Percentiles rank a stretch among this genome's conserved stretches.
Evolutionary conservation across 2,329 filamentous ascomycete genomes (phyloP).

Genomic region (Alternaria sp.): DNA sequence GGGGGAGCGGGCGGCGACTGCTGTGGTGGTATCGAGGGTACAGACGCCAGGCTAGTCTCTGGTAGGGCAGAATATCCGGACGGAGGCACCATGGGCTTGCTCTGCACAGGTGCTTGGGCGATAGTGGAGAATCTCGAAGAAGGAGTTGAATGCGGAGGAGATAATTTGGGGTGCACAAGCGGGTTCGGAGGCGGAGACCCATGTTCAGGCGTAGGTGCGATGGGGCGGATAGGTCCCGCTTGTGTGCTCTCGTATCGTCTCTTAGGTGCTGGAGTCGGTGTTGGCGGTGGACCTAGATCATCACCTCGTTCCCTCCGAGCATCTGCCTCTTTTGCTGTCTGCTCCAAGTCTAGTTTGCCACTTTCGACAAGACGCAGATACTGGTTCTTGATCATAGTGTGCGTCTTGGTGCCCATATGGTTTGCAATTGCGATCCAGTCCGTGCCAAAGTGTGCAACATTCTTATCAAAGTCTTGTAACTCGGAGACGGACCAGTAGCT

Average conservation of each 20-base stretch:
- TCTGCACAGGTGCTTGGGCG: conserved; percentile 39
- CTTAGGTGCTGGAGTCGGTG: conserved; percentile 56
- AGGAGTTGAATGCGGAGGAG: conserved; percentile 42
- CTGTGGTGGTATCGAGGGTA: conserved; percentile 37
- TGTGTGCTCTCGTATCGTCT: conserved; percentile 55
- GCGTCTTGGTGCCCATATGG: conserved; percentile 83
- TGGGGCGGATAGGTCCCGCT: conserved; percentile 47
- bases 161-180: conserved; percentile 44
- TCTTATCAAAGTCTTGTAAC: conserved; percentile 74
- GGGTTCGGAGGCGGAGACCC: conserved; percentile 40
- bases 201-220: conserved; percentile 56
- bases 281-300: conserved; percentile 55
- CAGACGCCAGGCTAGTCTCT: conserved; percentile 35
- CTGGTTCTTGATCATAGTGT: conserved; percentile 74
- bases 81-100: conserved; percentile 34
- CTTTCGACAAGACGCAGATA: conserved; percentile 55
- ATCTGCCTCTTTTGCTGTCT: conserved; percentile 52
- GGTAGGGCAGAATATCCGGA: conserved; percentile 27
- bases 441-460: conserved; percentile 77
- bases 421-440: conserved; percentile 78
- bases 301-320: conserved; percentile 51
- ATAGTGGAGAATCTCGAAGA: conserved; percentile 39
- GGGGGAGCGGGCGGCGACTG: conserved; percentile 39
- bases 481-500: conserved; percentile 91
- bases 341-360: conserved; percentile 51